Evolutionary conservation across 2,329 filamentous ascomycete species (phyloP).

Genomic region (Epichloe brachyelytri): DNA sequence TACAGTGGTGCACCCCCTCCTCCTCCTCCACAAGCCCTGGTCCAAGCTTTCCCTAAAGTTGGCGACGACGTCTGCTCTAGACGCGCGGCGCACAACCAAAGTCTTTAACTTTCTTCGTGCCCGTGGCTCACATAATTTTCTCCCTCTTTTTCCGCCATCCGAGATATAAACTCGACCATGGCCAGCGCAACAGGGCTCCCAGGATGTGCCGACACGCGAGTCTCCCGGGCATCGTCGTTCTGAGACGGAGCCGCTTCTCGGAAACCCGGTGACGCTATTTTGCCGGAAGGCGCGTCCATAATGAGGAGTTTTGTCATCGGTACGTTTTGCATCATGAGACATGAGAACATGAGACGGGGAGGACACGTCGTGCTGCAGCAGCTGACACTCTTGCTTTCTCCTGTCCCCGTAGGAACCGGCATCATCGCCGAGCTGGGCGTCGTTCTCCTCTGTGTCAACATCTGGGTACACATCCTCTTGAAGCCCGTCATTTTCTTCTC

Average conservation of each 20-base stretch:
- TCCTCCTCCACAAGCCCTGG: too few species aligned
- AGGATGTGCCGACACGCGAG: conserved; percentile 20
- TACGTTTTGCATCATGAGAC: conserved; percentile 21
- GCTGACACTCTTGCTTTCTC: too few species aligned
- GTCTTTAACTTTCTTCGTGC: neutral
- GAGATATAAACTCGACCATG: conserved; percentile 31
- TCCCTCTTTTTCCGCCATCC: too few species aligned
- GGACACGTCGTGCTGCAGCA: neutral
- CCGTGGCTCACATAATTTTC: too few species aligned
- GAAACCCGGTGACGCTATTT: conserved; percentile 57
- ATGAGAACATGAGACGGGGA: neutral
- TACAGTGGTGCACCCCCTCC: too few species aligned
- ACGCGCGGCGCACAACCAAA: neutral
- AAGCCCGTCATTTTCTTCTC: conserved; percentile 69
- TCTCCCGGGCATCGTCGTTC: conserved; percentile 12
- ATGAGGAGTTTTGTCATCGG: conserved; percentile 62
- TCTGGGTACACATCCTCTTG: conserved; percentile 68
- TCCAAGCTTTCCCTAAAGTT: neutral
- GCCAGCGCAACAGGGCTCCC: conserved; percentile 57
- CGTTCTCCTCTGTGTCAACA: conserved; percentile 58
- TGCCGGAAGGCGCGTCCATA: conserved; percentile 50
- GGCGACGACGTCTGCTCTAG: neutral
- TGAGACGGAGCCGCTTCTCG: conserved; percentile 33
- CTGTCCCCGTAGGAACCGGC: conserved; percentile 51
- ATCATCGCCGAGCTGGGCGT: conserved; percentile 68